These are phyloP conservation scores for Phialophora tarda DNA, from an alignment of 2,329 filamentous ascomycete species.

Conservation along the genomic window DNA sequence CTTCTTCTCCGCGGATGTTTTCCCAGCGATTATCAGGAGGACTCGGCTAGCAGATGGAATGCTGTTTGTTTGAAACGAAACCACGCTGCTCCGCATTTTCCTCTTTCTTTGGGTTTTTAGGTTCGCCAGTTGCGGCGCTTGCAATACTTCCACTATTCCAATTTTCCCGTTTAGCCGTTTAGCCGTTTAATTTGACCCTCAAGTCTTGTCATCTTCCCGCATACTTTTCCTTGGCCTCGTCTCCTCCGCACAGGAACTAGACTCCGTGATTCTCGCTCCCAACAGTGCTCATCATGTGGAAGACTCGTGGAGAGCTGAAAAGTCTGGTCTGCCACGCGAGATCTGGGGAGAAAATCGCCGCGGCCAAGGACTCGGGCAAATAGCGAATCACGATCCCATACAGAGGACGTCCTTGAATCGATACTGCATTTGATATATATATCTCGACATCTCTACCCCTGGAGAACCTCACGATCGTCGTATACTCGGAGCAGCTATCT, in stretches of 20 bases:
- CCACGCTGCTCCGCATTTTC: conserved; percentile 15
- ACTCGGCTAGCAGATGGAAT: conserved; percentile 2
- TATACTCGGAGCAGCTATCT: background rate
- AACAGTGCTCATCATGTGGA: background rate
- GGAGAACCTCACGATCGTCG: conserved; percentile 4
- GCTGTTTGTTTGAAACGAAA: too few relatives aligned
- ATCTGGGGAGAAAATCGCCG: conserved; percentile 11
- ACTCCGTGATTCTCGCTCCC: conserved; percentile 18
- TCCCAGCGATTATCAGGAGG: background rate
- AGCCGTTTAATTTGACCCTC: conserved; percentile 4
- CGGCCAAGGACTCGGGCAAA: conserved; percentile 5
- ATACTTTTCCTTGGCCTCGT: too few relatives aligned
- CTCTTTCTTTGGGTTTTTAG: background rate
- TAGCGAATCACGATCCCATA: background rate
- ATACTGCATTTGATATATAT: conserved; percentile 12
- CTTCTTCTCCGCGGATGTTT: conserved; percentile 16
- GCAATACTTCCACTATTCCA: background rate
- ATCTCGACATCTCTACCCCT: conserved; percentile 3
- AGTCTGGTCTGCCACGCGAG: conserved; percentile 7
- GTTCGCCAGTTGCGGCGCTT: conserved; percentile 1
- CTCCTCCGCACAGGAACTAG: background rate
- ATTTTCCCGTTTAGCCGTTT: conserved; percentile 21
- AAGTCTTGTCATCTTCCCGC: background rate
- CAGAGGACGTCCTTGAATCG: background rate
- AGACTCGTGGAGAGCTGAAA: conserved; percentile 12